Percentiles rank a stretch among this genome's conserved stretches.
Evolutionary conservation across 176 grass and related monocot genomes (phyloP).

Genomic region (Cenchrus americanus): DNA sequence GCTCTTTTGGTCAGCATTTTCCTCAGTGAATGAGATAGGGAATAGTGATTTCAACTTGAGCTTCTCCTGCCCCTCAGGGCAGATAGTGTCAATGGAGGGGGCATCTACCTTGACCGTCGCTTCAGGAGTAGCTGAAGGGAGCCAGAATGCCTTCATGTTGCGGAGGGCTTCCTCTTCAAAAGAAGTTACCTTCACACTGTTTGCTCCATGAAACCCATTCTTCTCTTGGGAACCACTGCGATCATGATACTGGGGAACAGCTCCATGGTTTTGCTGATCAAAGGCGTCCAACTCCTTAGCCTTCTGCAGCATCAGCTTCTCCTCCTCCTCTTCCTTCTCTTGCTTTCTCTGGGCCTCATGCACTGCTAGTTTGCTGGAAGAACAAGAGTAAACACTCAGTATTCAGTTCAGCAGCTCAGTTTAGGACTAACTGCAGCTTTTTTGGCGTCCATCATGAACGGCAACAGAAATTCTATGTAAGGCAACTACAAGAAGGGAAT

Average conservation of each 20-base stretch:
- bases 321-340: slow-evolving; percentile 87
- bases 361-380: slow-evolving; percentile 74
- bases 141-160: slow-evolving; percentile 99
- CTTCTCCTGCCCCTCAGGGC: slow-evolving; percentile 93
- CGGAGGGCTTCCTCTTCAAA: slow-evolving; percentile 97
- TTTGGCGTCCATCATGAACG: neutral
- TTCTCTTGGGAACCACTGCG: slow-evolving; percentile 52
- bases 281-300: slow-evolving; percentile 81
- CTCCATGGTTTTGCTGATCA: slow-evolving; percentile 94
- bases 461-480: neutral
- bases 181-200: slow-evolving; percentile 96
- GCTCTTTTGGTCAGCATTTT: slow-evolving; percentile 53
- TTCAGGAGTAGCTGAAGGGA: slow-evolving; percentile 93
- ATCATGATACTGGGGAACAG: slow-evolving; percentile 77
- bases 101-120: slow-evolving; percentile 61
- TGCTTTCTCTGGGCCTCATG: slow-evolving; percentile 81
- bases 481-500: neutral
- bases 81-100: slow-evolving; percentile 72
- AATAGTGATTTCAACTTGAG: slow-evolving; percentile 87
- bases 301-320: slow-evolving; percentile 74
- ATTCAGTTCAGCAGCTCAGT: neutral
- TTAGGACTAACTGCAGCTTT: neutral
- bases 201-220: slow-evolving; percentile 94
- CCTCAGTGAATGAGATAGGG: slow-evolving; percentile 77
- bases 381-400: slow-evolving; percentile 27